Evolutionary conservation across 306 rosid genomes (phyloP).

Genomic region (Prunus mongolica): DNA sequence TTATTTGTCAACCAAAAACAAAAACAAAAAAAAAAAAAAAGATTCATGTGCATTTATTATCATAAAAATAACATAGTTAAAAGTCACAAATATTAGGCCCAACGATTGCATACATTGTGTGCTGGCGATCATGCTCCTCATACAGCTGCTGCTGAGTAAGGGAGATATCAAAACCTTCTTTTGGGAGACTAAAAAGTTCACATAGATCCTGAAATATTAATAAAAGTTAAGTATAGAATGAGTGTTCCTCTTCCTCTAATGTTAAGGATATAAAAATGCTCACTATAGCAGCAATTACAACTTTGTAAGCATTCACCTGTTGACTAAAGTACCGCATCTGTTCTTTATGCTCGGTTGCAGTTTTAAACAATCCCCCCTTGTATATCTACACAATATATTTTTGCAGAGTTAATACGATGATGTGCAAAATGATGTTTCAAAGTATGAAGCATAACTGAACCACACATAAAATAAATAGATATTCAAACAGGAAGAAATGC

Average conservation of each 20-base stretch:
- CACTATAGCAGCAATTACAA: not conserved
- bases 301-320: constrained; percentile 51
- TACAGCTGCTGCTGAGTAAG: constrained; percentile 80
- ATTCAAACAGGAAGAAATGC: not conserved
- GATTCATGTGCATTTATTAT: not conserved
- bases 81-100: not conserved
- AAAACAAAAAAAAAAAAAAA: too few species aligned
- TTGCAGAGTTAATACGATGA: constrained; percentile 14
- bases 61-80: not conserved
- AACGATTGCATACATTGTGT: constrained; percentile 47
- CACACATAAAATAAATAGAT: not conserved
- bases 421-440: not conserved
- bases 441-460: not conserved
- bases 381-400: constrained; percentile 43
- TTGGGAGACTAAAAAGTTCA: constrained; percentile 88
- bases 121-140: constrained; percentile 72
- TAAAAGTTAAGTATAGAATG: not conserved
- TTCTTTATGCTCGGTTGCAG: constrained; percentile 92
- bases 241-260: too few species aligned
- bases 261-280: not conserved
- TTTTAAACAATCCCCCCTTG: constrained; percentile 87
- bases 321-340: constrained; percentile 91
- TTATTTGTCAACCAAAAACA: not conserved
- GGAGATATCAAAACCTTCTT: constrained; percentile 89
- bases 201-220: constrained; percentile 65